These are phyloP conservation scores for Russula abietina DNA, from an alignment of 768 basidiomycete species.

Conservation along the genomic window DNA sequence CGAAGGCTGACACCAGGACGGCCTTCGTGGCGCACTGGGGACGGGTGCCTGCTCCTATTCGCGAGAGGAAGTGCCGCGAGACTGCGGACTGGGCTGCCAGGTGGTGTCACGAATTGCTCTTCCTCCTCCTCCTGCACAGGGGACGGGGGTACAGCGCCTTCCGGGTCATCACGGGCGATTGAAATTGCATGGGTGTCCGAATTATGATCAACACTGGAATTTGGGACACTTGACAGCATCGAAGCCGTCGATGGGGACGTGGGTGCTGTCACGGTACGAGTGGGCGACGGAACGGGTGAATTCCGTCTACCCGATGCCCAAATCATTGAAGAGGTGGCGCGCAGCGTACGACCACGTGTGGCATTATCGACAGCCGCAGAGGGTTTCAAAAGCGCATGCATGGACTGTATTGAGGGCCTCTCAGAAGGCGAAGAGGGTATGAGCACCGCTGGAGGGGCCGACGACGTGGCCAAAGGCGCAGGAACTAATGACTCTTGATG, in stretches of 20 bases:
- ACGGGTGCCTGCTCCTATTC: constrained; percentile 12
- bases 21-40: constrained; percentile 18
- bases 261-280: constrained; percentile 8
- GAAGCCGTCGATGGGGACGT: constrained; percentile 12
- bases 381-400: neutral
- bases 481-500: neutral
- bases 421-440: neutral
- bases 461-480: constrained; percentile 1
- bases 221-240: constrained; percentile 6
- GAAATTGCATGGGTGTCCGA: neutral
- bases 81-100: constrained; percentile 17
- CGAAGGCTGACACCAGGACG: constrained; percentile 14
- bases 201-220: constrained; percentile 3
- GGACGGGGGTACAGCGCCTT: constrained; percentile 6
- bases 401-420: neutral
- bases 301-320: constrained; percentile 9
- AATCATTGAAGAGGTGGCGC: constrained; percentile 11
- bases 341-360: constrained; percentile 16
- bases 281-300: constrained; percentile 16
- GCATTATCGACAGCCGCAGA: neutral
- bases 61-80: constrained; percentile 6
- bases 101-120: constrained; percentile 20
- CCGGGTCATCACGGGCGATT: constrained; percentile 1
- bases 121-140: constrained; percentile 21
- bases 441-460: neutral